phyloP scores from a whole-genome alignment of 305 asterid species.

The Fraxinus baroniana region DNA sequence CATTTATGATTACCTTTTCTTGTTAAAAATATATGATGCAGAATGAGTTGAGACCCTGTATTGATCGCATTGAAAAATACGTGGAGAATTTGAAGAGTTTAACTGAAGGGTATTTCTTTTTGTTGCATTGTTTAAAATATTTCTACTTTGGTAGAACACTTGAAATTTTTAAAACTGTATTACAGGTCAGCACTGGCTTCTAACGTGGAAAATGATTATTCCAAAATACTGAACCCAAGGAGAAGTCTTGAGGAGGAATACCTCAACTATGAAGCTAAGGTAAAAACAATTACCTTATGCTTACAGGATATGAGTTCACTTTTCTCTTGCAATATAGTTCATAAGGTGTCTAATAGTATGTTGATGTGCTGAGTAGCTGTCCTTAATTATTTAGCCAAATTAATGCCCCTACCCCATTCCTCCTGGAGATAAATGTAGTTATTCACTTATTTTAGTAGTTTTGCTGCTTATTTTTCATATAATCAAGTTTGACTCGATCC shows the following conservation, averaged over 20 bases:
- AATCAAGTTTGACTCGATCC: not conserved
- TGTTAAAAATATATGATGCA: slow-evolving; percentile 31
- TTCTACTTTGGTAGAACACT: slow-evolving; percentile 13
- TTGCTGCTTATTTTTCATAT: not conserved
- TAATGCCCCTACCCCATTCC: slow-evolving; percentile 2
- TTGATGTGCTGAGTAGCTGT: not conserved
- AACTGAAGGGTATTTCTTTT: slow-evolving; percentile 55
- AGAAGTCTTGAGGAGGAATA: slow-evolving; percentile 90
- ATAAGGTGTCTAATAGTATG: not conserved
- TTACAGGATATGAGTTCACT: not conserved
- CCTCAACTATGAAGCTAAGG: slow-evolving; percentile 86
- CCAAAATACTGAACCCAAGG: slow-evolving; percentile 57
- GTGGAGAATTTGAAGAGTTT: slow-evolving; percentile 80
- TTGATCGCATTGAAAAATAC: slow-evolving; percentile 74
- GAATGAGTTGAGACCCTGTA: slow-evolving; percentile 72
- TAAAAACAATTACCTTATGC: slow-evolving; percentile 19
- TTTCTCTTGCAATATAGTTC: slow-evolving; percentile 7
- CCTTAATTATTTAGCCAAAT: slow-evolving; percentile 1
- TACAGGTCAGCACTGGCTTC: slow-evolving; percentile 49
- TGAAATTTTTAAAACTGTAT: slow-evolving; percentile 23
- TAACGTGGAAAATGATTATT: slow-evolving; percentile 42
- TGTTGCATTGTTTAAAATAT: slow-evolving; percentile 19
- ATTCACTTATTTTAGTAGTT: not conserved
- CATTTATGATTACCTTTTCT: not conserved
- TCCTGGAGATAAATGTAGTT: slow-evolving; percentile 2